These are phyloP conservation scores for Amanita rimosa DNA, from an alignment of 768 basidiomycete genomes.

Conservation along the genomic window DNA sequence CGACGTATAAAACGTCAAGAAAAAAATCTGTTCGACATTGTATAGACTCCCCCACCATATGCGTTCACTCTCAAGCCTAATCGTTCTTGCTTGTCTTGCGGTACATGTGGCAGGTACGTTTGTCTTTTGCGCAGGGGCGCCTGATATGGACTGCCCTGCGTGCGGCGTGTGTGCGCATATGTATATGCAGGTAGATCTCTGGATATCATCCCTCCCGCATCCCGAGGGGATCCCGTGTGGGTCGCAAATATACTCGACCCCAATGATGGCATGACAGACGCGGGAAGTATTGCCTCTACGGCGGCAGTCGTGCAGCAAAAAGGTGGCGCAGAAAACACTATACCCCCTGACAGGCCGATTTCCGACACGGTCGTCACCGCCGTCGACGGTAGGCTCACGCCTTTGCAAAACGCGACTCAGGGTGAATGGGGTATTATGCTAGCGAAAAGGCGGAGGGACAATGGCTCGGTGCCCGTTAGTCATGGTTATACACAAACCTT, in stretches of 20 bases:
- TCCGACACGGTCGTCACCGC: conserved; percentile 29
- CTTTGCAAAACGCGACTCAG: conserved; percentile 7
- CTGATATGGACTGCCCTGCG: no score
- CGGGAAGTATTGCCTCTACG: conserved; percentile 23
- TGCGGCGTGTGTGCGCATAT: no score
- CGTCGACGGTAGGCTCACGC: conserved; percentile 28
- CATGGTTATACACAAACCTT: conserved; percentile 26
- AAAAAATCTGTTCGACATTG: background rate
- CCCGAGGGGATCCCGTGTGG: background rate
- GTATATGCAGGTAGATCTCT: background rate
- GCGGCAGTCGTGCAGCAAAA: conserved; percentile 27
- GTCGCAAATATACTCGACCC: background rate
- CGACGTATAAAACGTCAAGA: background rate
- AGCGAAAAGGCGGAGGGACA: conserved; percentile 3
- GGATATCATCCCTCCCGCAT: background rate
- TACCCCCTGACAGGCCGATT: conserved; percentile 23
- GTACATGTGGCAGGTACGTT: background rate
- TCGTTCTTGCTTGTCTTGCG: background rate
- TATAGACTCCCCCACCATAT: background rate
- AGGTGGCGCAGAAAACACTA: conserved; percentile 16
- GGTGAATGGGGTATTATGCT: background rate
- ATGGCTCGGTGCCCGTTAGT: conserved; percentile 12
- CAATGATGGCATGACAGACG: conserved; percentile 16
- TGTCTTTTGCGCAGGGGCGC: no score
- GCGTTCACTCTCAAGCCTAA: background rate